phyloP scores from a whole-genome alignment of 257 asterid genomes.

The Ilex asprella region DNA sequence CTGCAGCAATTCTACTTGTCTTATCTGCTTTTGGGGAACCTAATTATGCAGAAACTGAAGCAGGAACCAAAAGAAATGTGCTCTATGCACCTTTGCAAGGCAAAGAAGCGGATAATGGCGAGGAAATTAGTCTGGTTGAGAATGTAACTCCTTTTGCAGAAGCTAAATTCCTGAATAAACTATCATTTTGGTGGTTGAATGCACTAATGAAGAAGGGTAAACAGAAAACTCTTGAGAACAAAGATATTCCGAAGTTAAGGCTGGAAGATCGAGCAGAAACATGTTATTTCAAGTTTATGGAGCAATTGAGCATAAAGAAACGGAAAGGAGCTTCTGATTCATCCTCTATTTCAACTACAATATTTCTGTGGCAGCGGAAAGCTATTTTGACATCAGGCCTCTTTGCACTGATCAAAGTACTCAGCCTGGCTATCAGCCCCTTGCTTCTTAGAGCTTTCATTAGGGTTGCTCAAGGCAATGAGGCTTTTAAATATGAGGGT shows the following conservation, averaged over 20 bases:
- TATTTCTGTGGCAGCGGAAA: constrained; percentile 23
- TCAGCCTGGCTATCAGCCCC: constrained; percentile 25
- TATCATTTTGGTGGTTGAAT: constrained; percentile 30
- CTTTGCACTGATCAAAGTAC: constrained; percentile 22
- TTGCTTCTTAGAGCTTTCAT: constrained; percentile 34
- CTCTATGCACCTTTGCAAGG: constrained; percentile 11
- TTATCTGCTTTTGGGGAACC: constrained; percentile 5
- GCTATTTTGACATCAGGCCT: constrained; percentile 25
- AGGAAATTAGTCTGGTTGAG: background rate
- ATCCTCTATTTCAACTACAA: constrained; percentile 11
- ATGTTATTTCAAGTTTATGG: constrained; percentile 21
- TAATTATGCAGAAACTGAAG: background rate
- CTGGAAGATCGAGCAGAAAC: constrained; percentile 21
- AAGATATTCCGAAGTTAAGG: constrained; percentile 26
- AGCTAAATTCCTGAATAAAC: constrained; percentile 21
- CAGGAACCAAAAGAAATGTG: background rate
- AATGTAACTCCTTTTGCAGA: constrained; percentile 20
- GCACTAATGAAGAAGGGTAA: constrained; percentile 28
- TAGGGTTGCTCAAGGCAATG: constrained; percentile 21
- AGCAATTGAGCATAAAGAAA: constrained; percentile 8
- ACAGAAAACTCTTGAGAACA: constrained; percentile 14
- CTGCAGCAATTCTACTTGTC: constrained; percentile 13
- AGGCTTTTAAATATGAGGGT: constrained; percentile 20
- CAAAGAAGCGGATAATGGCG: constrained; percentile 5
- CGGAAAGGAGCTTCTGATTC: background rate